Evolutionary conservation across 2,329 filamentous ascomycete genomes (phyloP).

Genomic region (Colletotrichum sp.): DNA sequence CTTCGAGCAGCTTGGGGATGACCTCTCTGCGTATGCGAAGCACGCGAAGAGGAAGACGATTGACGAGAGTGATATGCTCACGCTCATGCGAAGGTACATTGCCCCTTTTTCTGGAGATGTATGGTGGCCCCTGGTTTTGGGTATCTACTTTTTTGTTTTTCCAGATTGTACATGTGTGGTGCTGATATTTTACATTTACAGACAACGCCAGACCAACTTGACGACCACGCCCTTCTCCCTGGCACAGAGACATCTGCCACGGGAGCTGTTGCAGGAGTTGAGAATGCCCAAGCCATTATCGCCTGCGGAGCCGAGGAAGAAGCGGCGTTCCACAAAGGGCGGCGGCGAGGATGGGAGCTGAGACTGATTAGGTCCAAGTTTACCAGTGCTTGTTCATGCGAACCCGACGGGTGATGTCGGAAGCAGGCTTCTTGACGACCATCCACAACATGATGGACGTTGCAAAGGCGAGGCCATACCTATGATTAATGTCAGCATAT

Average conservation of each 20-base stretch:
- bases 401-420: conserved; percentile 73
- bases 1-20: conserved; percentile 85
- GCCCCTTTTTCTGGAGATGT: conserved; percentile 21
- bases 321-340: conserved; percentile 28
- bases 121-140: conserved; percentile 1
- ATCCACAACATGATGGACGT: conserved; percentile 97
- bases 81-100: conserved; percentile 80
- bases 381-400: conserved; percentile 79
- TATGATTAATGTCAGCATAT: conserved; percentile 37
- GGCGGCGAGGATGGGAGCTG: conserved; percentile 15
- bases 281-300: conserved; percentile 62
- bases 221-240: conserved; percentile 81
- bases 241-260: conserved; percentile 80
- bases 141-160: conserved; percentile 17
- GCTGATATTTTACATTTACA: conserved; percentile 42
- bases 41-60: conserved; percentile 86
- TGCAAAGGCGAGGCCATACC: conserved; percentile 84
- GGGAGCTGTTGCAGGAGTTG: conserved; percentile 82
- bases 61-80: conserved; percentile 81
- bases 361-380: neutral
- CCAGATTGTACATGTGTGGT: neutral
- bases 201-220: conserved; percentile 76
- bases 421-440: conserved; percentile 86
- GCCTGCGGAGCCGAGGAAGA: conserved; percentile 54
- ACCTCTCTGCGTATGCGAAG: conserved; percentile 77